Percentiles rank a stretch among this genome's conserved stretches.
These are phyloP conservation scores for Ramaria rubella DNA, from an alignment of 768 basidiomycete species.

Conservation along the genomic window DNA sequence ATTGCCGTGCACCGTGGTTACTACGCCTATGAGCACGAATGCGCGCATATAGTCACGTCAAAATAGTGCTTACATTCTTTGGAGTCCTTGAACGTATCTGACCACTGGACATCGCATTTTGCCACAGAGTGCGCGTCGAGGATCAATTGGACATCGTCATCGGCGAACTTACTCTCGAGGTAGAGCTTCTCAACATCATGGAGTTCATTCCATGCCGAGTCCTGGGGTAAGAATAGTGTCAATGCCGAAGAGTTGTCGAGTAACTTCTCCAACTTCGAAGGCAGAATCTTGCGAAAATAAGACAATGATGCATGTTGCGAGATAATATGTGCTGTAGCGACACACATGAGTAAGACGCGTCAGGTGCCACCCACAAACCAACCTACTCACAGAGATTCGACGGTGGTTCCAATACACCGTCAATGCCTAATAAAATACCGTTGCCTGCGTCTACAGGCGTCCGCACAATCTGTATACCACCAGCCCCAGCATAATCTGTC, in stretches of 20 bases:
- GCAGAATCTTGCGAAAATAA: constrained; percentile 70
- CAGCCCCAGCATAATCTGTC: constrained; percentile 73
- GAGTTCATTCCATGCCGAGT: constrained; percentile 77
- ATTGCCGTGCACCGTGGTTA: constrained; percentile 63
- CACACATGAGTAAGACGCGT: constrained; percentile 10
- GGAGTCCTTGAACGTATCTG: constrained; percentile 48
- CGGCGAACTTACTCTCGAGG: constrained; percentile 81
- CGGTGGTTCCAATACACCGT: constrained; percentile 69
- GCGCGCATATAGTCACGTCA: background rate
- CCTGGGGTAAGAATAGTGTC: constrained; percentile 84
- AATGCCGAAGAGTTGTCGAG: constrained; percentile 66
- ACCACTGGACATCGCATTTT: constrained; percentile 55
- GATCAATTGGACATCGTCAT: constrained; percentile 71
- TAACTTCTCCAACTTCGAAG: constrained; percentile 44
- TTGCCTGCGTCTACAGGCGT: constrained; percentile 55
- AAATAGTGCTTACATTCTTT: constrained; percentile 43
- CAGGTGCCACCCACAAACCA: background rate
- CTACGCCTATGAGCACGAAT: constrained; percentile 30
- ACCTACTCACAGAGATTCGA: constrained; percentile 56
- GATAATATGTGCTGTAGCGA: constrained; percentile 49
- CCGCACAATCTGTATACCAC: constrained; percentile 62
- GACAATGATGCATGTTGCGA: constrained; percentile 54
- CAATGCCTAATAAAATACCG: constrained; percentile 71
- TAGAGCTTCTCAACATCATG: constrained; percentile 77
- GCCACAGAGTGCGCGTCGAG: constrained; percentile 71